Base-by-base conservation (phyloP, 2,329 filamentous ascomycete species). In the Colletotrichum paranaense region DNA sequence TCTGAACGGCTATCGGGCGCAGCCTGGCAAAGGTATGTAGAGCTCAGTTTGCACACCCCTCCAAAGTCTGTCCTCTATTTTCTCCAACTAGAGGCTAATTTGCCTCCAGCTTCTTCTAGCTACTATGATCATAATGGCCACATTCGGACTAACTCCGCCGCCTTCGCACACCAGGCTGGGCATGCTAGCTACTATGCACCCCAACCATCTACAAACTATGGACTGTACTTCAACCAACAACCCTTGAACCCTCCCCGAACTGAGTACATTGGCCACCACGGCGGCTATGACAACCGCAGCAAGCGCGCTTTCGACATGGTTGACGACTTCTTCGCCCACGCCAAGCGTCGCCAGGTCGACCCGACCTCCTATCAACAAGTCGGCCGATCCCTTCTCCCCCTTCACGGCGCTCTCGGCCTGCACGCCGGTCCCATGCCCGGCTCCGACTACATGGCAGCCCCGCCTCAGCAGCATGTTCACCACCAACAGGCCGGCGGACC, bases 281-380 rank as follows among this genome's bases (percentile, higher is more conserved):
- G 81, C 46, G 78, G 81, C 26, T 81, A 81, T 42, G 85, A 93
- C 79, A 94, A 96, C 79, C 89, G 91, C 77, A 91, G 94, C 79
- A 97, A 96, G 86, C 94, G 95, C 75, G 91, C 91, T n/a, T 94
- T 93, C 77, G 95, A 98, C 79, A 93, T 94, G 72, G 87, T 98
- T 73, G 96, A 97, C 80, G 95, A 98, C 81, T 98, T 98, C 86
- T 97, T 98, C 77, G 94, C 94, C 77, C 95, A 94, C 81, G 92
- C 95, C 77, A 98, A 98, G 88, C 94, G 95, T 78, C 93, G 95
- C 79, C 92, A 95, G 78, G 93, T 98, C 77, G 95, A 98, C 81
- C 94, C 95, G 3, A 89, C 89, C 67, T 97, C 93, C n/a, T 98
- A 98, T 83, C 89, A 93, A 70, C 94, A 97, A 80, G 95, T 99